Evolutionary conservation across 257 asterid species (phyloP).

Genomic region (Apocynum venetum): DNA sequence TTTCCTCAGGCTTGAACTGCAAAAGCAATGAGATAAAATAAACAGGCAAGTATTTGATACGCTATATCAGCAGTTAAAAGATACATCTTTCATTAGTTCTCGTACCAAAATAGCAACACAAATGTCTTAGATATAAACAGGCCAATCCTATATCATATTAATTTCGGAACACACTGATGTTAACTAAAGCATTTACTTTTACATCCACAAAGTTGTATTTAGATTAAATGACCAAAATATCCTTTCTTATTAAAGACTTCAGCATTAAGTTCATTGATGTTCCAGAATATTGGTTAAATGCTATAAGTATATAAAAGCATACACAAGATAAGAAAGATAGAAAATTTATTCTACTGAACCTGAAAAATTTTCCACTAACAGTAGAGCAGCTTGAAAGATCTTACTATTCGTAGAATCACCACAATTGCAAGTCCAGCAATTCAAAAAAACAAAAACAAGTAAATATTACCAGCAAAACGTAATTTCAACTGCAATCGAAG

Average conservation of each 20-base stretch:
- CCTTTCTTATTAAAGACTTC: neutral
- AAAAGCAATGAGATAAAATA: constrained; percentile 12
- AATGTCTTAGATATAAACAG: neutral
- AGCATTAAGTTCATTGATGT: neutral
- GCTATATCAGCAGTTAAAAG: neutral
- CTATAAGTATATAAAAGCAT: no score
- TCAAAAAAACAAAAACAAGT: neutral
- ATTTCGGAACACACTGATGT: neutral
- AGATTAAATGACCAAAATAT: neutral
- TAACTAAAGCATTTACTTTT: no score
- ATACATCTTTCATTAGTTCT: neutral
- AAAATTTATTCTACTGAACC: neutral
- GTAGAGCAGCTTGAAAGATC: constrained; percentile 2
- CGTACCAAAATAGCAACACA: neutral
- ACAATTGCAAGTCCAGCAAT: neutral
- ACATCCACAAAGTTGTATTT: neutral
- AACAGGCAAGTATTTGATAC: neutral
- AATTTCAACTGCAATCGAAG: neutral
- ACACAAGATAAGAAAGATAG: neutral
- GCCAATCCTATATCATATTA: neutral
- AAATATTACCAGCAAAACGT: neutral
- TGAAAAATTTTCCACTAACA: neutral
- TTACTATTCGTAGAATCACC: neutral
- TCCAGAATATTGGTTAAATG: neutral
- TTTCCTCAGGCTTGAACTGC: constrained; percentile 61